Percentiles rank a stretch among this genome's conserved stretches.
These are phyloP conservation scores for Stachybotrys chartarum DNA, from an alignment of 2,329 filamentous ascomycete species.

Conservation along the genomic window DNA sequence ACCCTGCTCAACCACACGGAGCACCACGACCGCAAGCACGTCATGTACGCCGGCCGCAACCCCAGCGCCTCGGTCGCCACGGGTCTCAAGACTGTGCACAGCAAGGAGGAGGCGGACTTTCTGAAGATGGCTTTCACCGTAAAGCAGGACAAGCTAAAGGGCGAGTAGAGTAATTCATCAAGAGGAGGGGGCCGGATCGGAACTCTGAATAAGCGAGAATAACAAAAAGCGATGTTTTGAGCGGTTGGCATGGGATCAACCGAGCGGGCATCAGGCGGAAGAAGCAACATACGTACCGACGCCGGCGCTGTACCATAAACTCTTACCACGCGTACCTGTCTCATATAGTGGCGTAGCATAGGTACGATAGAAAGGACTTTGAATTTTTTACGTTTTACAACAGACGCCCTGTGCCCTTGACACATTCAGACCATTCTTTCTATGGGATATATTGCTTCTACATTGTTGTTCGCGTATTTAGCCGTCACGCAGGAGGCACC, in stretches of 20 bases:
- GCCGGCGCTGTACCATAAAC: constrained; percentile 24
- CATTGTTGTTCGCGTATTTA: not conserved
- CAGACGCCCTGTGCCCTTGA: not conserved
- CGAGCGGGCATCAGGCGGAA: not conserved
- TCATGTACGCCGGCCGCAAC: constrained; percentile 93
- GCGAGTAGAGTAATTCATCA: constrained; percentile 37
- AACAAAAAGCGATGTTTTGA: not conserved
- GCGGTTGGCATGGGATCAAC: not conserved
- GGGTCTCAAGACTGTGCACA: constrained; percentile 78
- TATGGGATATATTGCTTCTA: not conserved
- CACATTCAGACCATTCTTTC: not conserved
- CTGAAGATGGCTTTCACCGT: constrained; percentile 59
- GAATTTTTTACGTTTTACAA: constrained; percentile 5
- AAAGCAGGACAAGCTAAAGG: constrained; percentile 63
- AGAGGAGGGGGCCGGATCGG: not conserved
- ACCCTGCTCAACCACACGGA: constrained; percentile 89
- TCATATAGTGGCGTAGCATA: constrained; percentile 12
- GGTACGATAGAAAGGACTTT: constrained; percentile 16
- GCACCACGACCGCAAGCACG: constrained; percentile 88
- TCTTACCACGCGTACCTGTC: constrained; percentile 14
- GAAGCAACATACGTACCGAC: not conserved
- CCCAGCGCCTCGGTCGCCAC: constrained; percentile 92
- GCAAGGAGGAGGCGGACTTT: constrained; percentile 88
- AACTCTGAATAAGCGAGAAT: constrained; percentile 1
- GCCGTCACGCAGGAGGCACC: not conserved